phyloP scores from a whole-genome alignment of 2,329 filamentous ascomycete species.

The Penicillium fuscoglaucum region DNA sequence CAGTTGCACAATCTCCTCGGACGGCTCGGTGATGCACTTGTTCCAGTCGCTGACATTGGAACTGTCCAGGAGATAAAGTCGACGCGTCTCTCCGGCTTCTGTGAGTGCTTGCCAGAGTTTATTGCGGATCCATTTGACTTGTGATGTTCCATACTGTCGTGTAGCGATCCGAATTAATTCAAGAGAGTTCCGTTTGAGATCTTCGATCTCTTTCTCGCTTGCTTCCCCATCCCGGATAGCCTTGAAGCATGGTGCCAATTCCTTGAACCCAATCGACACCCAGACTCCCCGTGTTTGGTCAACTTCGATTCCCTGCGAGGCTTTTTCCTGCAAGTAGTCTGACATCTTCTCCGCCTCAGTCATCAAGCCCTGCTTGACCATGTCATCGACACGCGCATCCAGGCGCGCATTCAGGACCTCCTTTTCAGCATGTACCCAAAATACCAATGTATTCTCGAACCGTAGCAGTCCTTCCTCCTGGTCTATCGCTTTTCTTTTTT shows the following conservation, averaged over 20 bases:
- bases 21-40: conserved; percentile 64
- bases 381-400: conserved; percentile 76
- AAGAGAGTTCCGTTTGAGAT: conserved; percentile 60
- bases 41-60: conserved; percentile 66
- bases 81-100: conserved; percentile 54
- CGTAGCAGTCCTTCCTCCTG: conserved; percentile 43
- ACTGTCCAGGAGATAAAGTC: conserved; percentile 78
- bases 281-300: conserved; percentile 85
- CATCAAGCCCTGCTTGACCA: conserved; percentile 69
- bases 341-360: conserved; percentile 60
- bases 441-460: conserved; percentile 63
- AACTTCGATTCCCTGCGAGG: conserved; percentile 53
- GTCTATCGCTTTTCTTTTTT: conserved; percentile 26
- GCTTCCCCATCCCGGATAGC: conserved; percentile 40
- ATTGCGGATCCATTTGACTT: conserved; percentile 81
- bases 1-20: conserved; percentile 58
- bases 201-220: conserved; percentile 49
- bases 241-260: conserved; percentile 72
- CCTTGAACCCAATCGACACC: conserved; percentile 95
- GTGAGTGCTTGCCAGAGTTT: conserved; percentile 73
- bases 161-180: conserved; percentile 81
- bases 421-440: conserved; percentile 82
- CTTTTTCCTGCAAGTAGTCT: conserved; percentile 47
- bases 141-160: conserved; percentile 80
- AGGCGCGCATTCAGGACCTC: conserved; percentile 69